Evolutionary conservation across 352 stramenopile genomes (phyloP), one percentile per base, ranked within the genome.

Genomic region (Phytopythium oedochilum): DNA sequence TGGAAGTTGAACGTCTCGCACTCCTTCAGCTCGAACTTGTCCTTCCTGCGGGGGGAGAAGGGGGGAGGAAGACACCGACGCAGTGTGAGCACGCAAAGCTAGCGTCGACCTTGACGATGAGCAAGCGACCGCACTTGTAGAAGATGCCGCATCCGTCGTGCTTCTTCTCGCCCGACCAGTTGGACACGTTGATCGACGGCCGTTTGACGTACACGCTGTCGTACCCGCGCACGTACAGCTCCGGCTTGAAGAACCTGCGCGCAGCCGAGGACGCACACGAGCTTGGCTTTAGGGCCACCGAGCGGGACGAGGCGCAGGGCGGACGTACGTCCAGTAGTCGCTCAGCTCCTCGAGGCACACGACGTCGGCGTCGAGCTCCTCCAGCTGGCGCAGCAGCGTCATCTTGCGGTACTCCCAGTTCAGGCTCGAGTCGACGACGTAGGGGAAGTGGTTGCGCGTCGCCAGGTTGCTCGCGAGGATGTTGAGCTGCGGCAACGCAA

Each of bases 91-190:
- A 43, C 2, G 11, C 45, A 0, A 20, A 53, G 15, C 51, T 31
- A 20, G n/a, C 5, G 40, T 55, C 12, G 59, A 22, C 7, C 6
- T 17, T 15, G 60, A 51, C 29, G 29, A 34, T 10, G 11, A 47
- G 35, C 45, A 12, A 45, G 22, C 7, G 23, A 8, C 64, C 76
- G 53, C 31, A 88, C 79, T 92, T 90, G 72, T 83, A 95, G 44
- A 95, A 95, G 62, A 95, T 93, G 17, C 85, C 85, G 29, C 85
- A 95, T 57, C 85, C 85, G 58, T 95, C 85, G 38, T 88, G 78
- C 57, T 95, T 95, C 64, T 90, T 93, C 53, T 92, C 83, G 26
- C 85, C 85, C 17, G 83, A 93, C 85, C 85, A 95, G 34, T 84
- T 93, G 20, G 83, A 93, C 9, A 89, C 66, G 58, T 95, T 78